Conservation (phyloP, 2,329 filamentous ascomycete species). For the Scedosporium minutisporum region DNA sequence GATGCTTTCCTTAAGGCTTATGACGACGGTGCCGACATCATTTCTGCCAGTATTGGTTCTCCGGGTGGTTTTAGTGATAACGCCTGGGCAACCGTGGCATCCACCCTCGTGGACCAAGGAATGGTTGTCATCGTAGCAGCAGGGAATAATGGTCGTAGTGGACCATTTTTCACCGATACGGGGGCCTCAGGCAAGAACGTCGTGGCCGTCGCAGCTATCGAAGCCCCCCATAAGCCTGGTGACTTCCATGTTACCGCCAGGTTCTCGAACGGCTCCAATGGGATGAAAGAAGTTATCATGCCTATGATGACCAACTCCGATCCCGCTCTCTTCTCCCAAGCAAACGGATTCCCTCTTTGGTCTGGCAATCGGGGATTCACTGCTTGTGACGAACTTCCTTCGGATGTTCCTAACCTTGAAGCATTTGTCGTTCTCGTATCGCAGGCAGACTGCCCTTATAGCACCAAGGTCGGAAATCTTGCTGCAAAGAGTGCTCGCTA, state of each 20-base stretch:
- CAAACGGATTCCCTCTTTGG: conserved; percentile 23
- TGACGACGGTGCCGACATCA: conserved; percentile 28
- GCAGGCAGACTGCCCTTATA: conserved; percentile 22
- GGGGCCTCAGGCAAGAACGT: conserved; percentile 32
- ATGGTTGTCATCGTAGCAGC: conserved; percentile 40
- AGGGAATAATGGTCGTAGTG: conserved; percentile 39
- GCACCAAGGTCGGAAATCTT: conserved; percentile 18
- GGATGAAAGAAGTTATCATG: not conserved
- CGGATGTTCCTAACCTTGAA: conserved; percentile 13
- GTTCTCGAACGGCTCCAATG: not conserved
- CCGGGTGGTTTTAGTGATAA: conserved; percentile 29
- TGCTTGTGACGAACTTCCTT: conserved; percentile 18
- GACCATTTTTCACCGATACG: conserved; percentile 34
- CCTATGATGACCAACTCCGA: not conserved
- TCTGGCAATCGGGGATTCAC: conserved; percentile 11
- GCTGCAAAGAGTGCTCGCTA: conserved; percentile 17
- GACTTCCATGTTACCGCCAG: not conserved
- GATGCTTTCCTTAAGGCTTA: conserved; percentile 25
- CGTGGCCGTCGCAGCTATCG: conserved; percentile 32
- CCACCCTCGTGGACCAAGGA: conserved; percentile 31
- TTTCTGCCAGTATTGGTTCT: conserved; percentile 29
- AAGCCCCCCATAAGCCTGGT: conserved; percentile 4
- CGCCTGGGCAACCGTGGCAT: conserved; percentile 31
- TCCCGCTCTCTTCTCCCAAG: conserved; percentile 18
- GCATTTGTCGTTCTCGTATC: conserved; percentile 17